Base-by-base conservation (phyloP, 2,329 filamentous ascomycete species). In the Sporothrix brasiliensis region DNA sequence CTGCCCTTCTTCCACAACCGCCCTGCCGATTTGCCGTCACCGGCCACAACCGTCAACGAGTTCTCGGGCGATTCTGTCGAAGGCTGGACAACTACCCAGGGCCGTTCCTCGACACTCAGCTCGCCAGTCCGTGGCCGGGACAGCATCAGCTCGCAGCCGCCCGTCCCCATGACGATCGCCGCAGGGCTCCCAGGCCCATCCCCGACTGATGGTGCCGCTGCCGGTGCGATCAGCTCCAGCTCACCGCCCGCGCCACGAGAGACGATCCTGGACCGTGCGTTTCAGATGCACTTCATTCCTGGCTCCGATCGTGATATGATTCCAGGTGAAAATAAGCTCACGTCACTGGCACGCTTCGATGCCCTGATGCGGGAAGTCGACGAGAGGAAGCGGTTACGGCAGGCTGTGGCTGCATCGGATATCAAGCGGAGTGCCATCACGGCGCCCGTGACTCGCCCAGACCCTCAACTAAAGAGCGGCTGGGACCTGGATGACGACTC, bases 231-330 rank as follows among this genome's bases (percentile, higher is more conserved):
- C 10, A 79, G 83, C 53, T 83, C 83, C 1, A 83, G 81, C 74
- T 85, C 86, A 0, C 86, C 86, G 0, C 84, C 85, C 1, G 79
- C 78, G 0, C 86, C 85, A 2, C 83, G 88, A 19, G 88, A 91
- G 77, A 89, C 88, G 0, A 90, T 91, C 67, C 78, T 90, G n/a
- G 88, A 91, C 76, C 80, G 88, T 52, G 88, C 88, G 0, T 90
- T 91, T 74, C 87, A 89, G 74, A 79, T 90, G 79, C 83, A 86
- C 10, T 87, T 81, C 70, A 89, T 90, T 47, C 88, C 88, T 19
- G 88, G 88, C 6, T 86, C 86, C 2, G 87, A 88, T 13, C 79
- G 80, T 9, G 81, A 85, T 66, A 16, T 30, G 9, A 74, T 83
- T 2, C 83, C 84, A 0, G 87, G 87, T 4, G 87, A 89, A 72